phyloP scores from a whole-genome alignment of 257 asterid genomes.

The Datura wrightii region DNA sequence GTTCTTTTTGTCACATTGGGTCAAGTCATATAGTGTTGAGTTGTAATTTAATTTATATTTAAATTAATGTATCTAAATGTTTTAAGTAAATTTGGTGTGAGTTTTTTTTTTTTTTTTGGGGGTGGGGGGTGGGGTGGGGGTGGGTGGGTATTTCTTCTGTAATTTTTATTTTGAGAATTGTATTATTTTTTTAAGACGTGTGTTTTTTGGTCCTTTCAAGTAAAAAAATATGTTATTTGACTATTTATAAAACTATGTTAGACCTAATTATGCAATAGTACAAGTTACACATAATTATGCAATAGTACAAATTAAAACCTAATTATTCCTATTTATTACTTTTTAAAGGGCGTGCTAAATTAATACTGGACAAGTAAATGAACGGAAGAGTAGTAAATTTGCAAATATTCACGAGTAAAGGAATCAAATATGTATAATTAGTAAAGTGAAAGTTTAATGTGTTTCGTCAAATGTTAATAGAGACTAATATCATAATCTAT shows the following conservation, averaged over 20 bases:
- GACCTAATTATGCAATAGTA: too few relatives aligned
- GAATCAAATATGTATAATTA: background rate
- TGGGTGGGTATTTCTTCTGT: background rate
- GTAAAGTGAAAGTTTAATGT: background rate
- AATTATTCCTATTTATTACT: too few relatives aligned
- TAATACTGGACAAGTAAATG: too few relatives aligned
- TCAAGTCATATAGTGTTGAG: slow-evolving; percentile 15
- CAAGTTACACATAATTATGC: too few relatives aligned
- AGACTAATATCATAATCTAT: background rate
- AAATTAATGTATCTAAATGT: background rate
- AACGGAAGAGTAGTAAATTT: background rate
- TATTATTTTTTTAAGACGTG: background rate
- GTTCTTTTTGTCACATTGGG: background rate
- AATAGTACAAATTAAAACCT: background rate
- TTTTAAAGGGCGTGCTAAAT: too few relatives aligned
- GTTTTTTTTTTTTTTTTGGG: background rate
- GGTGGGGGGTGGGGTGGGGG: background rate
- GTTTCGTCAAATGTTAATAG: too few relatives aligned
- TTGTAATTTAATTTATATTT: background rate
- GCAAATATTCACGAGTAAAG: background rate
- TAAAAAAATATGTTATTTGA: too few relatives aligned
- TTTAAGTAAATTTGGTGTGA: background rate
- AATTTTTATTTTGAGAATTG: background rate
- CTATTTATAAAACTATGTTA: too few relatives aligned
- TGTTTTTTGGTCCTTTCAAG: too few relatives aligned